These are phyloP conservation scores for Phytophthora hybrid DNA, from an alignment of 352 stramenopile genomes.

Conservation along the genomic window DNA sequence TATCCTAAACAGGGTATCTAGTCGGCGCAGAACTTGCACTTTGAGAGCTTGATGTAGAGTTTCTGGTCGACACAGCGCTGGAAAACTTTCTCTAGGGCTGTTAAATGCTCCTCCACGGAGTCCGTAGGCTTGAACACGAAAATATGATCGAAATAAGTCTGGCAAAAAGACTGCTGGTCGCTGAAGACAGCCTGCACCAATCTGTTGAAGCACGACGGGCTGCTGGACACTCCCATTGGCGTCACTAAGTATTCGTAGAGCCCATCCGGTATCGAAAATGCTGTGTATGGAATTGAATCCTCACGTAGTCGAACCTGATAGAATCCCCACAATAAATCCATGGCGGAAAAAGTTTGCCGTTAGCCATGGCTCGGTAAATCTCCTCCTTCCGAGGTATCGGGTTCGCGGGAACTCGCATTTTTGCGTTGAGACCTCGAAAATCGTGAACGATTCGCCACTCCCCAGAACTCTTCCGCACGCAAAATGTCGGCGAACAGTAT, in stretches of 20 bases:
- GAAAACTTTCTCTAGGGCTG: no score
- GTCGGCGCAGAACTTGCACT: not conserved
- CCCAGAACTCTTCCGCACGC: no score
- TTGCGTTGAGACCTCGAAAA: no score
- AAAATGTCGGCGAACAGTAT: no score
- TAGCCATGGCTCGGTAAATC: no score
- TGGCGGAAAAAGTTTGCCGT: not conserved
- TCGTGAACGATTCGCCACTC: no score
- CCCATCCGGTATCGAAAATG: not conserved
- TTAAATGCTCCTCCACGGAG: not conserved
- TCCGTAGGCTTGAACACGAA: not conserved
- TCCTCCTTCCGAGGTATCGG: no score
- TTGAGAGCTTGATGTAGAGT: constrained; percentile 1
- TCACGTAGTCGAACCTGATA: not conserved
- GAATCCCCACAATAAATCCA: not conserved
- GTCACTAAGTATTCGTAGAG: not conserved
- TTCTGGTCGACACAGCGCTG: not conserved
- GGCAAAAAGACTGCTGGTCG: not conserved
- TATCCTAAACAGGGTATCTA: not conserved
- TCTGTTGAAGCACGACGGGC: not conserved
- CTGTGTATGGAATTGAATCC: not conserved
- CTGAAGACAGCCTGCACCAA: not conserved
- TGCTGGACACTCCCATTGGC: not conserved
- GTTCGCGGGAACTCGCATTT: no score
- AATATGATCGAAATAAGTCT: constrained; percentile 5